Conservation (phyloP, 805 yeast genomes). For the Candida cerambycidarum region DNA sequence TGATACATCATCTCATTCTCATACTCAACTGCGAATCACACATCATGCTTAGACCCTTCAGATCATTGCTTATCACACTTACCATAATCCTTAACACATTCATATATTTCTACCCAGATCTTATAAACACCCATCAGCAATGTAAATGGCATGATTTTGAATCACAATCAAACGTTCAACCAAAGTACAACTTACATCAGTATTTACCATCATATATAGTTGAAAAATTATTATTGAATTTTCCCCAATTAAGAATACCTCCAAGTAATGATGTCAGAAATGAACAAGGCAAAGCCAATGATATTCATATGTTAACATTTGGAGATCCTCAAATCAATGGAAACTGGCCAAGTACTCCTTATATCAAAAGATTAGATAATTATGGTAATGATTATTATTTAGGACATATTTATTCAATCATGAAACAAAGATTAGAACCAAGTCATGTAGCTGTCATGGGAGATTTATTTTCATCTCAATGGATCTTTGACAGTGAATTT, state of each 20-base stretch:
- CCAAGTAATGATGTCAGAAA: constrained; percentile 2
- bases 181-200: not conserved
- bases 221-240: constrained; percentile 19
- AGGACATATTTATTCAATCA: constrained; percentile 74
- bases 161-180: not conserved
- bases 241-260: constrained; percentile 17
- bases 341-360: constrained; percentile 67
- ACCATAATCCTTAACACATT: constrained; percentile 57
- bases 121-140: constrained; percentile 38
- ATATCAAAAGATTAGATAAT: constrained; percentile 75
- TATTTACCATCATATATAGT: constrained; percentile 14
- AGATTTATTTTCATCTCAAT: constrained; percentile 88
- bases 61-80: constrained; percentile 11
- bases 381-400: constrained; percentile 87
- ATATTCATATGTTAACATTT: constrained; percentile 71
- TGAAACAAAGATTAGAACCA: constrained; percentile 67
- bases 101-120: constrained; percentile 74
- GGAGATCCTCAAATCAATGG: constrained; percentile 99
- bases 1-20: no score
- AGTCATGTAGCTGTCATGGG: constrained; percentile 88
- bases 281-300: constrained; percentile 28
- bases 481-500: constrained; percentile 90
- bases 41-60: constrained; percentile 6
- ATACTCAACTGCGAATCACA: not conserved
- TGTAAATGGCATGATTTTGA: constrained; percentile 60